These are phyloP conservation scores for Metarhizium anisopliae DNA, from an alignment of 2,329 filamentous ascomycete genomes.

Conservation along the genomic window DNA sequence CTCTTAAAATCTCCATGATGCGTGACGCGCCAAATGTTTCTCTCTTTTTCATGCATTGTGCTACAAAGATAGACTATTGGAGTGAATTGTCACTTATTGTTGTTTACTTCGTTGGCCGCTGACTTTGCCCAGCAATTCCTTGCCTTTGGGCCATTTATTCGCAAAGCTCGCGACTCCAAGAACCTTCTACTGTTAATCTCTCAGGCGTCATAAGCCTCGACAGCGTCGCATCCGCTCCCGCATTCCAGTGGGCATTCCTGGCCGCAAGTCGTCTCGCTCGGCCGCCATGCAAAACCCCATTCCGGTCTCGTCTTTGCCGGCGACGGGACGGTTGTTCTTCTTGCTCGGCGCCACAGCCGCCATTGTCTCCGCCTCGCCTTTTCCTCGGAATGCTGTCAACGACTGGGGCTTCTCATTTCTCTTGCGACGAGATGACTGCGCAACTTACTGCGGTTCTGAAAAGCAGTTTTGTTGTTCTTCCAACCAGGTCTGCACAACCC, in stretches of 20 bases:
- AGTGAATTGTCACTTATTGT: no score
- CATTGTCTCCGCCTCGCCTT: conserved; percentile 33
- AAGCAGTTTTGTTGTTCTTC: conserved; percentile 46
- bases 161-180: neutral
- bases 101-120: neutral
- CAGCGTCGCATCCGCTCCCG: neutral
- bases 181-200: neutral
- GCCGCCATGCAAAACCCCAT: conserved; percentile 1
- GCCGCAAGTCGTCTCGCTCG: neutral
- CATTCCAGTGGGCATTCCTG: conserved; percentile 2
- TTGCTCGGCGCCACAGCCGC: conserved; percentile 25
- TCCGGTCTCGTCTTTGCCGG: conserved; percentile 4
- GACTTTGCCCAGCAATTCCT: neutral
- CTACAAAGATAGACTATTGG: no score
- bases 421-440: conserved; percentile 37
- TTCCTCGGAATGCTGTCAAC: conserved; percentile 39
- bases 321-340: conserved; percentile 22
- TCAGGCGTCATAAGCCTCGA: no score
- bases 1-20: conserved; percentile 3
- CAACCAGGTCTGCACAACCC: conserved; percentile 42
- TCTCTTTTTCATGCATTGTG: neutral
- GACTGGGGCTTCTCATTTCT: conserved; percentile 42
- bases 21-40: neutral
- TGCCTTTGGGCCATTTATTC: neutral
- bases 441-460: conserved; percentile 43